phyloP scores from a whole-genome alignment of 768 basidiomycete species.

The Tulasnella sp. region DNA sequence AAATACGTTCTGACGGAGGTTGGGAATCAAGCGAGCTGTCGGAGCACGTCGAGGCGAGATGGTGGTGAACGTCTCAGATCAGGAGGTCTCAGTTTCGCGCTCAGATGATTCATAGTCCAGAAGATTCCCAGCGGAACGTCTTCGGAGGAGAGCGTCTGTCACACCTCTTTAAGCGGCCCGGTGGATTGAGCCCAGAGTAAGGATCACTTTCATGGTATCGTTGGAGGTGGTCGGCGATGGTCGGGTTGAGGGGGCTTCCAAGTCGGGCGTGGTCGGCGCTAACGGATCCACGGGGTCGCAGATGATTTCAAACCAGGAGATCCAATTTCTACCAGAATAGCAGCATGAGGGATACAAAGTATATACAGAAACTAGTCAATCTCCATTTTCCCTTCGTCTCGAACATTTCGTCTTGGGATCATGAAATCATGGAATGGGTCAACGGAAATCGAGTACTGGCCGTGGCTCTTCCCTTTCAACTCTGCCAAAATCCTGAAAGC shows the following conservation, averaged over 20 bases:
- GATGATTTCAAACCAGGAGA: not conserved
- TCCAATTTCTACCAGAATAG: not conserved
- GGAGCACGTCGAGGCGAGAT: conserved; percentile 8
- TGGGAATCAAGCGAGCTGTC: not conserved
- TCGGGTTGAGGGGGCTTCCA: not conserved
- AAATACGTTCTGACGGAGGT: not conserved
- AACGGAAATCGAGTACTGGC: not conserved
- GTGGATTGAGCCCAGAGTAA: not conserved
- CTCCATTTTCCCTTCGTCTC: not conserved
- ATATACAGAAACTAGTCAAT: not conserved
- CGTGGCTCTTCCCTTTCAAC: not conserved
- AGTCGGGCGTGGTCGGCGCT: conserved; percentile 5
- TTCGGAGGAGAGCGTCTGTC: not conserved
- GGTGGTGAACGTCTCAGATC: not conserved
- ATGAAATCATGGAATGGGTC: not conserved
- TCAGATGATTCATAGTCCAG: not conserved
- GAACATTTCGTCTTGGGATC: not conserved
- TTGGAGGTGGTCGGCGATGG: conserved; percentile 2
- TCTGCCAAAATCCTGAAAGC: not conserved
- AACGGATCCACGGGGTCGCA: not conserved
- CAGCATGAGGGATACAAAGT: not conserved
- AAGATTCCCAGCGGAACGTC: conserved; percentile 4
- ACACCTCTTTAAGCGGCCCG: not conserved
- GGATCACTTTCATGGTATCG: not conserved
- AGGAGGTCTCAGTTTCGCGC: not conserved